phyloP scores from a whole-genome alignment of 179 eudicot species.

The Gypsophila paniculata region DNA sequence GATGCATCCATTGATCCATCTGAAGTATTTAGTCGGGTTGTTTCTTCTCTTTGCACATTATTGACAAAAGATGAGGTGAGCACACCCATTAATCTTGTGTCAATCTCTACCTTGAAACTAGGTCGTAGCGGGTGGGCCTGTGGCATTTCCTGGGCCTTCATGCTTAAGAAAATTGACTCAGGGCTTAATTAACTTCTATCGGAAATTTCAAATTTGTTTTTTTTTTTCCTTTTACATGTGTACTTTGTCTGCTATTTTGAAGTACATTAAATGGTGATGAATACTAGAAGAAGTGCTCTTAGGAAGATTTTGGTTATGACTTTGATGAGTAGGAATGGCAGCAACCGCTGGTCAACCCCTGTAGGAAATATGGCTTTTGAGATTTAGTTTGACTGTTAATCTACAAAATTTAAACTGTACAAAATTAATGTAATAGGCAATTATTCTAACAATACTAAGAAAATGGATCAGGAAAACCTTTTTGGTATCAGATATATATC shows the following conservation, averaged over 20 bases:
- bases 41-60: constrained; percentile 73
- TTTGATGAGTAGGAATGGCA: background rate
- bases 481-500: no score
- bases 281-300: background rate
- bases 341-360: no score
- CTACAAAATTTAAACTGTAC: background rate
- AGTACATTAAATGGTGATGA: background rate
- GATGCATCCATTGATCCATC: constrained; percentile 98
- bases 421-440: background rate
- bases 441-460: background rate
- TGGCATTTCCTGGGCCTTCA: no score
- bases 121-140: no score
- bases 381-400: background rate
- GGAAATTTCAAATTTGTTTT: no score
- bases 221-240: no score
- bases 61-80: constrained; percentile 82
- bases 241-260: background rate
- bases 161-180: no score
- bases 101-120: background rate
- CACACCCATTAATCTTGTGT: background rate
- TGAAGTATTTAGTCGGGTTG: constrained; percentile 88
- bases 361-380: no score
- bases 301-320: background rate
- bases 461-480: background rate
- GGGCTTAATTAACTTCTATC: no score